Percentiles rank a stretch among this genome's conserved stretches.
These are phyloP conservation scores for Malassezia furfur DNA, from an alignment of 1,284 basidiomycete species.

Conservation along the genomic window DNA sequence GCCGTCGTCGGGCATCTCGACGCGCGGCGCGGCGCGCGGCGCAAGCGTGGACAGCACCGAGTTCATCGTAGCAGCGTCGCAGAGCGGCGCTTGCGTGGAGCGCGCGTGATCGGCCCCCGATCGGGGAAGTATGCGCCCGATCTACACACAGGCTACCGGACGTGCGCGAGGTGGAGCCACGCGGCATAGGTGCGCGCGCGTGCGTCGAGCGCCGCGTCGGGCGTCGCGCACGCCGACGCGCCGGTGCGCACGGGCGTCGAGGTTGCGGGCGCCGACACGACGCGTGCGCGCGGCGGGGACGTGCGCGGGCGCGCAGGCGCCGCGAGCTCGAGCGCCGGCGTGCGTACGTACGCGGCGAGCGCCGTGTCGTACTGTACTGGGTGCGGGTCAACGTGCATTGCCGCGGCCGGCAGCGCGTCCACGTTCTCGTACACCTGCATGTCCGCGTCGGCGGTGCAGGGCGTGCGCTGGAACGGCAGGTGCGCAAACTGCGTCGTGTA, in stretches of 20 bases:
- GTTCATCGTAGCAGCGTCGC: constrained; percentile 6
- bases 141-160: background rate
- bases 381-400: background rate
- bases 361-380: background rate
- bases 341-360: background rate
- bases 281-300: background rate
- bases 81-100: background rate
- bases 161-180: constrained; percentile 3
- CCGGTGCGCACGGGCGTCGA: background rate
- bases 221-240: background rate
- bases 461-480: background rate
- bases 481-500: constrained; percentile 12
- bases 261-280: background rate
- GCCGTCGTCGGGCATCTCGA: background rate
- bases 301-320: background rate
- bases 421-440: constrained; percentile 10
- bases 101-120: constrained; percentile 1
- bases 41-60: constrained; percentile 6
- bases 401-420: background rate
- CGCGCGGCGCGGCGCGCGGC: background rate
- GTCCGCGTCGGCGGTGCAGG: constrained; percentile 7
- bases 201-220: background rate
- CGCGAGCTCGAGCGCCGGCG: background rate
- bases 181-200: background rate
- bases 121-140: constrained; percentile 3